Evolutionary conservation across 257 asterid species (phyloP).

Genomic region (Nicotiana tomentosiformis): DNA sequence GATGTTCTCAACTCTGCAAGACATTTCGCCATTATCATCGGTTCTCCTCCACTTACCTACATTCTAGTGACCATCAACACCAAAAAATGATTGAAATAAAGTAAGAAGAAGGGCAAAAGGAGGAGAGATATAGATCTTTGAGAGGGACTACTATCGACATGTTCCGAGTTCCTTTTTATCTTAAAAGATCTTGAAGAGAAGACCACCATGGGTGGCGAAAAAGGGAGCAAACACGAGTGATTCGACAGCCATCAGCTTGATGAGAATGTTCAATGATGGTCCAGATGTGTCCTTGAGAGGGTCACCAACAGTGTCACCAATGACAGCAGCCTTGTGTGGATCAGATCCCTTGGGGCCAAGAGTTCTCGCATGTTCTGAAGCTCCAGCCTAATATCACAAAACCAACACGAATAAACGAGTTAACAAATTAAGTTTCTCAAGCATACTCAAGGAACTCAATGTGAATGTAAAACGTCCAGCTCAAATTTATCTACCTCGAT

Average conservation of each 20-base stretch:
- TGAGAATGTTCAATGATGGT: slow-evolving; percentile 50
- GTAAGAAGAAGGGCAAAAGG: background rate
- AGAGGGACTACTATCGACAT: no score
- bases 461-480: background rate
- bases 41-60: background rate
- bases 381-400: slow-evolving; percentile 38
- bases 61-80: background rate
- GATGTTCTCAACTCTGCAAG: background rate
- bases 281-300: slow-evolving; percentile 64
- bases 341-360: slow-evolving; percentile 59
- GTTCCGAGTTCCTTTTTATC: background rate
- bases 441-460: background rate
- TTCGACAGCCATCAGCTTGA: slow-evolving; percentile 59
- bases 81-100: background rate
- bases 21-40: background rate
- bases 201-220: slow-evolving; percentile 61
- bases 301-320: slow-evolving; percentile 59
- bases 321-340: slow-evolving; percentile 57
- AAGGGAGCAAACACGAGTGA: slow-evolving; percentile 59
- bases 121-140: background rate
- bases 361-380: slow-evolving; percentile 44
- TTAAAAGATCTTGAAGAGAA: slow-evolving; percentile 37
- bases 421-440: background rate
- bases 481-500: slow-evolving; percentile 12
- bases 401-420: background rate